These are phyloP conservation scores for Globisporangium takayamanum DNA, from an alignment of 352 stramenopile genomes.

Conservation along the genomic window DNA sequence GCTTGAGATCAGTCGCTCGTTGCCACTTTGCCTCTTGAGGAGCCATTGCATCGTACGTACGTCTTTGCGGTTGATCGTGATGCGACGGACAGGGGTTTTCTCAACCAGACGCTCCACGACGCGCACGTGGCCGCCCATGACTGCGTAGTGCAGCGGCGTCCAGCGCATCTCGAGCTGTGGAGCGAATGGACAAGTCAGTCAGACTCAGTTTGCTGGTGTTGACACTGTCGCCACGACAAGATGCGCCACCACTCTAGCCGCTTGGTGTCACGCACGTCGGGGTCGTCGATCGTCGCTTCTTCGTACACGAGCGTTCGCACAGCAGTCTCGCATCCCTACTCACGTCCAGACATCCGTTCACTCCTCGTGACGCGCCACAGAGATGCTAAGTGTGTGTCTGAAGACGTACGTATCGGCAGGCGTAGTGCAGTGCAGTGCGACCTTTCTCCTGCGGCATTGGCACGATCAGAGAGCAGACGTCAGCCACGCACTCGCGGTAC, in stretches of 20 bases:
- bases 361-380: too few species aligned
- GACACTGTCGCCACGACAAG: not conserved
- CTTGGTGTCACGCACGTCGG: conserved; percentile 37
- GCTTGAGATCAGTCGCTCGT: not conserved
- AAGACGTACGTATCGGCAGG: conserved; percentile 47
- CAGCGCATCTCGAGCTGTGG: conserved; percentile 65
- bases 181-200: not conserved
- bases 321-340: conserved; percentile 42
- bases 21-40: too few species aligned
- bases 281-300: conserved; percentile 69
- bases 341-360: conserved; percentile 1
- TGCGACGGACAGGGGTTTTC: conserved; percentile 60
- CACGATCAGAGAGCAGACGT: not conserved
- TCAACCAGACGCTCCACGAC: conserved; percentile 50
- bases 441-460: conserved; percentile 51
- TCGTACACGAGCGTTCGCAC: conserved; percentile 62
- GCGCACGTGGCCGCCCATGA: conserved; percentile 64
- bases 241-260: not conserved
- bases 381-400: too few species aligned
- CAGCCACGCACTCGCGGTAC: not conserved
- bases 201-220: not conserved
- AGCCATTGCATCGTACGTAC: conserved; percentile 18
- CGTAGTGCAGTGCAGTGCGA: conserved; percentile 66
- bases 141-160: conserved; percentile 72
- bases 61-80: conserved; percentile 80